phyloP scores from a whole-genome alignment of 257 asterid genomes.

The Leptodermis oblonga region DNA sequence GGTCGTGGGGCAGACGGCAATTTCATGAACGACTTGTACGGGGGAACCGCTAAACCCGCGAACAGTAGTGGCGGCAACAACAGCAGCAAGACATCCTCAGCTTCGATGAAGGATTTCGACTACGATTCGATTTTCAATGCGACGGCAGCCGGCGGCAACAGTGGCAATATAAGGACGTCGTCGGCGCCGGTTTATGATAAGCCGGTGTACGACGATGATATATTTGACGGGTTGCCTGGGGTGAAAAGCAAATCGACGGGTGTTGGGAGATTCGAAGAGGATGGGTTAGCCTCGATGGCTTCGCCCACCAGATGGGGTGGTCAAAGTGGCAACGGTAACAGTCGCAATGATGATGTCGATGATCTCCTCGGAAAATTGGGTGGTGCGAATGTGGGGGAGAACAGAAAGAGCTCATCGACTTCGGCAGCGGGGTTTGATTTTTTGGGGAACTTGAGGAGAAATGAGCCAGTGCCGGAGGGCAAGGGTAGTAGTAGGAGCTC shows the following conservation, averaged over 20 bases:
- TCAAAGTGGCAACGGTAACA: constrained; percentile 10
- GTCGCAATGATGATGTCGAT: constrained; percentile 31
- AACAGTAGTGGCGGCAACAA: constrained; percentile 31
- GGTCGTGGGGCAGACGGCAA: constrained; percentile 23
- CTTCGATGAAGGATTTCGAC: constrained; percentile 56
- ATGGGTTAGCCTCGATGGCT: constrained; percentile 54
- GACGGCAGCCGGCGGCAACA: constrained; percentile 26
- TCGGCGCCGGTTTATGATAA: constrained; percentile 82
- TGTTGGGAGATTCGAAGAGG: constrained; percentile 50
- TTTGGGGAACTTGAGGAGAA: constrained; percentile 54
- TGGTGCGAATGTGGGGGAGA: constrained; percentile 32
- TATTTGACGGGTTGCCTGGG: constrained; percentile 90
- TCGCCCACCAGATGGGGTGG: constrained; percentile 38
- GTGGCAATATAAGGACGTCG: constrained; percentile 29
- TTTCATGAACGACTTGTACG: constrained; percentile 68
- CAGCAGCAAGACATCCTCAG: constrained; percentile 25
- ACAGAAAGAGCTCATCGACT: constrained; percentile 44
- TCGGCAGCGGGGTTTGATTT: constrained; percentile 43
- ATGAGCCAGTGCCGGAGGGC: constrained; percentile 40
- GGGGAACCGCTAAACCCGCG: constrained; percentile 65
- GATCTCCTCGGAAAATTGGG: constrained; percentile 52
- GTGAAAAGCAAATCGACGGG: constrained; percentile 63
- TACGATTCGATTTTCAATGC: constrained; percentile 45
- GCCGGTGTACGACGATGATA: constrained; percentile 94
- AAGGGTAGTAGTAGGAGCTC: constrained; percentile 43